Evolutionary conservation across 2,329 filamentous ascomycete genomes (phyloP).

Genomic region (Fusarium sp.): DNA sequence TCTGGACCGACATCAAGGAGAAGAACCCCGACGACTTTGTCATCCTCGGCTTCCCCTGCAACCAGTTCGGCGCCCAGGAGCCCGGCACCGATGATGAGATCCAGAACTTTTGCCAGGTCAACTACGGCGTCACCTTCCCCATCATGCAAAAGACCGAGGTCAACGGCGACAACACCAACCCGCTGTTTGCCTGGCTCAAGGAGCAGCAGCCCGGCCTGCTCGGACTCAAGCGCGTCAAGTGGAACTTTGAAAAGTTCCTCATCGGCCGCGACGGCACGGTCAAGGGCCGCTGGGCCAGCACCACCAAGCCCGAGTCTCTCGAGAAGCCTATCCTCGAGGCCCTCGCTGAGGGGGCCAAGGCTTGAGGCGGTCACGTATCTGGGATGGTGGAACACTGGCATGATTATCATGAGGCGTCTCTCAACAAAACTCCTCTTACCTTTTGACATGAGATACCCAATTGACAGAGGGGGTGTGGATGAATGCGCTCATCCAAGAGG

Average conservation of each 20-base stretch:
- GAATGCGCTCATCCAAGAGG: neutral
- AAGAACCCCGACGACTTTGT: conserved; percentile 83
- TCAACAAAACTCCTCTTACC: conserved; percentile 13
- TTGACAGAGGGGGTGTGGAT: conserved; percentile 13
- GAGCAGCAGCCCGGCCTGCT: conserved; percentile 83
- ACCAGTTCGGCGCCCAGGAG: conserved; percentile 95
- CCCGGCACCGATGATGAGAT: conserved; percentile 87
- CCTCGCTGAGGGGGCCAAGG: conserved; percentile 58
- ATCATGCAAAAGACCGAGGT: conserved; percentile 94
- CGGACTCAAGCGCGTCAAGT: conserved; percentile 94
- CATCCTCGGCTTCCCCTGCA: conserved; percentile 97
- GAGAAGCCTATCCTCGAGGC: conserved; percentile 84
- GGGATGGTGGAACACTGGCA: neutral
- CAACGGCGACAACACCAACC: conserved; percentile 86
- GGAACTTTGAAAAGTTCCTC: conserved; percentile 99
- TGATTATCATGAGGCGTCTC: neutral
- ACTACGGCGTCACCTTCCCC: conserved; percentile 93
- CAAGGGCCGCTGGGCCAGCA: conserved; percentile 88
- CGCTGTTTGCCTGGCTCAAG: conserved; percentile 85
- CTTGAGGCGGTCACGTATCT: conserved; percentile 11
- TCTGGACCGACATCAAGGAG: conserved; percentile 84
- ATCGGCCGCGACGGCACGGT: conserved; percentile 89
- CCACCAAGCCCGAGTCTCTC: conserved; percentile 86
- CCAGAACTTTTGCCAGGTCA: conserved; percentile 88
- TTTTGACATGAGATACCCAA: conserved; percentile 40